Conservation (phyloP, 2,329 filamentous ascomycete species). For the Plenodomus lindquistii region DNA sequence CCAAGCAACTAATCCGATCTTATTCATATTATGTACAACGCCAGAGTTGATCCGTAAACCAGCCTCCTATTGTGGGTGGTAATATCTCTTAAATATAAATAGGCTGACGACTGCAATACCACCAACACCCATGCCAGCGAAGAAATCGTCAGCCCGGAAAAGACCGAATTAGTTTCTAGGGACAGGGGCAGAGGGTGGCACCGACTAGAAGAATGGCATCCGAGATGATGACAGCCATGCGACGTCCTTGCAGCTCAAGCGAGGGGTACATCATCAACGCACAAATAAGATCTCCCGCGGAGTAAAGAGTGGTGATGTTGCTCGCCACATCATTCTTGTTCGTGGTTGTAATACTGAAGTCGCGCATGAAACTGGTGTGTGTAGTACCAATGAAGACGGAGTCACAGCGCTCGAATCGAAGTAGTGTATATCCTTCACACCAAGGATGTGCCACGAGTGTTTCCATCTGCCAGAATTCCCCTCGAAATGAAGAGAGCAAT, state of each 20-base stretch:
- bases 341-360: conserved; percentile 42
- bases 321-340: conserved; percentile 48
- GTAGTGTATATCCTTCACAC: background rate
- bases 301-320: conserved; percentile 55
- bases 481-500: conserved; percentile 55
- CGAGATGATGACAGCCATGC: conserved; percentile 54
- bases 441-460: conserved; percentile 16
- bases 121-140: conserved; percentile 44
- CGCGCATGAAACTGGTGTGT: conserved; percentile 55
- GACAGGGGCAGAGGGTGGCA: conserved; percentile 45
- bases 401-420: conserved; percentile 45
- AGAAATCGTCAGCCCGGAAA: conserved; percentile 50
- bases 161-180: conserved; percentile 39
- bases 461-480: conserved; percentile 48
- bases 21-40: conserved; percentile 46
- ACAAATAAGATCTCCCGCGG: conserved; percentile 59
- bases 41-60: conserved; percentile 58
- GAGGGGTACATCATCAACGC: conserved; percentile 53
- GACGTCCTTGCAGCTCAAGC: conserved; percentile 54
- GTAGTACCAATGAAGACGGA: conserved; percentile 60
- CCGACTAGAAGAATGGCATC: conserved; percentile 52
- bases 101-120: conserved; percentile 44
- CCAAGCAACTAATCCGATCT: conserved; percentile 60
- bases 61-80: conserved; percentile 65
- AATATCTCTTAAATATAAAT: conserved; percentile 49